phyloP scores from a whole-genome alignment of 805 yeast species.

The Wickerhamiella brachini region DNA sequence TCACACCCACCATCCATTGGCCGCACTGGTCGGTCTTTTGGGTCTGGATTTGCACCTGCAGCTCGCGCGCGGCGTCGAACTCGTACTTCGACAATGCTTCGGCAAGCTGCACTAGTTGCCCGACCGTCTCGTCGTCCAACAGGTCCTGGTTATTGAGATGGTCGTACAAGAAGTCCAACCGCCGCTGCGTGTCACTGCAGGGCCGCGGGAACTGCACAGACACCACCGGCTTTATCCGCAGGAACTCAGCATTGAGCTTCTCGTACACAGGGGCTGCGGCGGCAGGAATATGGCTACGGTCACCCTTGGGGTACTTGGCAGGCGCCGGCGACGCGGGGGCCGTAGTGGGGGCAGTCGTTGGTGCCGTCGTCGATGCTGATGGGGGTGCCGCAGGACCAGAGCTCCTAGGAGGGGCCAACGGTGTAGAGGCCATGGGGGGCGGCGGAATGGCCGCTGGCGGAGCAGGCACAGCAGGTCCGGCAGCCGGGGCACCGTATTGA shows the following conservation, averaged over 20 bases:
- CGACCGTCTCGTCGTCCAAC: conserved; percentile 42
- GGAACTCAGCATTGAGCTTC: conserved; percentile 41
- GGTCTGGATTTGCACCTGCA: conserved; percentile 42
- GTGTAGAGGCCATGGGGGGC: conserved; percentile 18
- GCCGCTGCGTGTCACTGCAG: conserved; percentile 65
- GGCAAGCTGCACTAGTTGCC: conserved; percentile 38
- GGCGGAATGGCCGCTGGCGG: conserved; percentile 16
- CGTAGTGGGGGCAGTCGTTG: background rate
- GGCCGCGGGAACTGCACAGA: conserved; percentile 67
- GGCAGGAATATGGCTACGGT: conserved; percentile 52
- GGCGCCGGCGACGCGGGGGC: conserved; percentile 11
- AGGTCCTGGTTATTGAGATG: conserved; percentile 63
- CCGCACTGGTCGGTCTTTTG: conserved; percentile 63
- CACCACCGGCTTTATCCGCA: conserved; percentile 51
- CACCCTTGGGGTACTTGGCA: conserved; percentile 42
- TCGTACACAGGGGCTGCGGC: conserved; percentile 44
- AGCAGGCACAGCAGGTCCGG: conserved; percentile 16
- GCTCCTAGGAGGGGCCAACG: conserved; percentile 41
- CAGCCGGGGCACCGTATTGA: background rate
- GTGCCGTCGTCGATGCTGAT: too few relatives aligned
- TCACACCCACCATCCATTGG: conserved; percentile 86
- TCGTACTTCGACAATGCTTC: conserved; percentile 39
- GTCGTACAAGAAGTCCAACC: conserved; percentile 62
- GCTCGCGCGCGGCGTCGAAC: conserved; percentile 41
- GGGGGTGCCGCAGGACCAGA: conserved; percentile 28